phyloP scores from a whole-genome alignment of 192 early-diverging fungal species.

The Coemansia guatemalensis region DNA sequence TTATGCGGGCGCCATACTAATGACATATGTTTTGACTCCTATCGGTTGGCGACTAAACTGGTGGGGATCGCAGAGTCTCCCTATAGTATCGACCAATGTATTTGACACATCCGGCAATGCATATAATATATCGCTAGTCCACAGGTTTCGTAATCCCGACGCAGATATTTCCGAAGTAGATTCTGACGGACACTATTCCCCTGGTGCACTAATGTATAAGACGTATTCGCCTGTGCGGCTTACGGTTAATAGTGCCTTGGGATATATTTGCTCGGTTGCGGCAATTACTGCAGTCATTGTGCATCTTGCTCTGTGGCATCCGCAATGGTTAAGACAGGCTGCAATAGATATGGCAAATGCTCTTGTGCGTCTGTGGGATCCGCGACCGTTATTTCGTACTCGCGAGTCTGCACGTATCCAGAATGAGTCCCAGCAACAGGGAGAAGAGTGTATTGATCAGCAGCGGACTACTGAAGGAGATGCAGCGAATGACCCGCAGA shows the following conservation, averaged over 20 bases:
- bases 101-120: constrained; percentile 58
- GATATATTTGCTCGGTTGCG: constrained; percentile 45
- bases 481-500: not conserved
- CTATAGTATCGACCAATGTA: constrained; percentile 63
- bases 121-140: constrained; percentile 59
- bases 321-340: constrained; percentile 34
- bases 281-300: constrained; percentile 38
- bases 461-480: not conserved
- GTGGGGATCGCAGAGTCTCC: constrained; percentile 58
- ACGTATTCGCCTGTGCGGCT: constrained; percentile 49
- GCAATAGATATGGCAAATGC: constrained; percentile 18
- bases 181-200: constrained; percentile 1
- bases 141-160: constrained; percentile 24
- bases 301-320: constrained; percentile 45
- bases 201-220: constrained; percentile 22
- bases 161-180: constrained; percentile 1
- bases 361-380: constrained; percentile 41
- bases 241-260: constrained; percentile 47
- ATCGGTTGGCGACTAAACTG: constrained; percentile 63
- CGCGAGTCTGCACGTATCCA: not conserved
- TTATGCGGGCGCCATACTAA: constrained; percentile 62
- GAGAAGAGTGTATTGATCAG: not conserved
- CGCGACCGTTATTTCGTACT: constrained; percentile 21
- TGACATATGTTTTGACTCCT: constrained; percentile 73
- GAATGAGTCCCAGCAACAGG: not conserved